A percentile compares a stretch with the other conserved stretches of the same genome.
Evolutionary conservation across 768 basidiomycete species (phyloP).

Genomic region (Coprinopsis sp.): DNA sequence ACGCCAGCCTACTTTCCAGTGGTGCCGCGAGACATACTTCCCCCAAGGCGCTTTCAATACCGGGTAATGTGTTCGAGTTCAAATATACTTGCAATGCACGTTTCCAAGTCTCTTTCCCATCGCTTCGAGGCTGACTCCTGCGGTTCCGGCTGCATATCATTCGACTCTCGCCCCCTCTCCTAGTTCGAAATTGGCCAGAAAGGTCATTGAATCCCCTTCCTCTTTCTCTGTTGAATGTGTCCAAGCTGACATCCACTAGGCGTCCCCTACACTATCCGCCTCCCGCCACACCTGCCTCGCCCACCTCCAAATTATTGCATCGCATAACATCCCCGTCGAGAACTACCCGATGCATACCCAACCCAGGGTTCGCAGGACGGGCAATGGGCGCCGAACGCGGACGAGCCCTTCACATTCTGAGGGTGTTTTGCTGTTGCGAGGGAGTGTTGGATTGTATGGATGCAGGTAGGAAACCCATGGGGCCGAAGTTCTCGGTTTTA

Average conservation of each 20-base stretch:
- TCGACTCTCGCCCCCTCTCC: conserved; percentile 49
- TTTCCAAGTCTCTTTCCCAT: conserved; percentile 54
- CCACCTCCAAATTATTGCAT: conserved; percentile 75
- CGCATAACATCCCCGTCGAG: too few species aligned
- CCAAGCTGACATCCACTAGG: too few species aligned
- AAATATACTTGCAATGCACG: conserved; percentile 48
- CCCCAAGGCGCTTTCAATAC: conserved; percentile 51
- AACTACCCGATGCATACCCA: too few species aligned
- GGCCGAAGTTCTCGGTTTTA: too few species aligned
- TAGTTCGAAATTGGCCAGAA: conserved; percentile 72
- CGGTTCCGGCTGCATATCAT: conserved; percentile 53
- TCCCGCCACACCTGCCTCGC: conserved; percentile 61
- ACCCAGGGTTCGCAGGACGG: too few species aligned
- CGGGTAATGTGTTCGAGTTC: conserved; percentile 52
- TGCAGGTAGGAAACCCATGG: too few species aligned
- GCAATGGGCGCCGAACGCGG: too few species aligned
- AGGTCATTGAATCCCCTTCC: conserved; percentile 36
- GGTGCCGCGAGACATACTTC: conserved; percentile 45
- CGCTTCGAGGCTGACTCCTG: conserved; percentile 73
- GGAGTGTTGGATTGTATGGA: too few species aligned
- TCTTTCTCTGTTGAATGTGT: too few species aligned
- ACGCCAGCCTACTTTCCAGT: conserved; percentile 34
- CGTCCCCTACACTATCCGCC: conserved; percentile 29
- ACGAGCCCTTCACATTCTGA: too few species aligned
- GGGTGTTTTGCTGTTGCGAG: too few species aligned